Base-by-base conservation (phyloP, 768 basidiomycete genomes). In the Lactarius evosmus region DNA sequence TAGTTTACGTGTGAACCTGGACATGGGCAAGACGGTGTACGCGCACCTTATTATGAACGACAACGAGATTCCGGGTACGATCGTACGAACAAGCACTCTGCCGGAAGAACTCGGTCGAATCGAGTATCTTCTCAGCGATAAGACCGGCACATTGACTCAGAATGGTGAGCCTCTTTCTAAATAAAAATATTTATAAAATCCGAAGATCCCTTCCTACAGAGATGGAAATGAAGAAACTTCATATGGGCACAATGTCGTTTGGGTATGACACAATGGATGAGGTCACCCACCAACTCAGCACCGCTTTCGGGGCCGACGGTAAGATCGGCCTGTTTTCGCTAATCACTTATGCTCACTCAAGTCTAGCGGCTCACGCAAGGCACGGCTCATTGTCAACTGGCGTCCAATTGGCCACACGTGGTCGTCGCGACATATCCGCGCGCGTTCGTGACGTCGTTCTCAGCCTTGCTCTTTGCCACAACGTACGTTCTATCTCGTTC, bases 21-120 rank as follows among this genome's bases (percentile, higher is more conserved):
- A 99, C 74, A 98, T 99, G 95, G 97, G 97, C 61, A 99, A 99
- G 77, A 98, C 95, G 1, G 91, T 98, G 49, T 99, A 99, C 70
- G 95, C 93, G 0, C 88, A 91, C 49, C 91, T 95, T 68, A 98
- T 98, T 61, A 94, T 95, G 88, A 88, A 85, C 57, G 97, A 98
- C 76, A 72, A 69, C 51, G 93, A 98, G 75, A 99, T 99, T 68
- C 93, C 95, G 4, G 85, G 87, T 53, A 97, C 97, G 4, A 97
- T 98, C 66, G 97, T 98, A 8, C 83, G 97, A 16, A 98, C 97
- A n/a, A 93, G 91, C 70, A 99, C 97, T 0, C 80, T 99, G 4
- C 97, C 97, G 0, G 97, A 99, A 74, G 95, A 98, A 73, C 82
- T 98, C 17, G 95, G 95, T 16, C 80, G 96, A 62, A 93, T 98